Evolutionary conservation across 768 basidiomycete genomes (phyloP).

Genomic region (Pulveroboletus ravenelii): DNA sequence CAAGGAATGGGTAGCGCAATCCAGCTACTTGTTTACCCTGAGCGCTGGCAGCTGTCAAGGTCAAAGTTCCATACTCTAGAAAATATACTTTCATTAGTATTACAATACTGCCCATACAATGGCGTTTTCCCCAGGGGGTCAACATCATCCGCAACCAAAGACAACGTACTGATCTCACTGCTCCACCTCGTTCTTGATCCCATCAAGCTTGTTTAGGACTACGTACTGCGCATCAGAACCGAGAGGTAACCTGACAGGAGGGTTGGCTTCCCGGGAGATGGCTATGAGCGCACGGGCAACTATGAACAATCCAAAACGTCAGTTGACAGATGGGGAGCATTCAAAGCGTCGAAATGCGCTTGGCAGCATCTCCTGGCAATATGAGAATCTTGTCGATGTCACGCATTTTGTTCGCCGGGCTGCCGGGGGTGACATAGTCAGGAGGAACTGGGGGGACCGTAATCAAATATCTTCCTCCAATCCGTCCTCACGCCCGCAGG

Average conservation of each 20-base stretch:
- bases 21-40: no score
- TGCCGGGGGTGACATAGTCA: conserved; percentile 12
- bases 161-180: conserved; percentile 9
- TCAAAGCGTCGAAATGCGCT: conserved; percentile 4
- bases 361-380: conserved; percentile 2
- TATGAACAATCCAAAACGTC: background rate
- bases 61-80: no score
- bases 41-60: no score
- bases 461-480: conserved; percentile 16
- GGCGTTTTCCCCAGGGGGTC: conserved; percentile 8
- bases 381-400: background rate
- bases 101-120: no score
- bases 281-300: conserved; percentile 14
- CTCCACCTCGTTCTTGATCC: conserved; percentile 4
- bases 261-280: conserved; percentile 16
- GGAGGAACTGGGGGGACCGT: conserved; percentile 11
- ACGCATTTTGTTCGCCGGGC: conserved; percentile 13
- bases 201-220: conserved; percentile 11
- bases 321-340: background rate
- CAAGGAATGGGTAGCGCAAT: no score
- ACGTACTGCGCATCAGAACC: conserved; percentile 18
- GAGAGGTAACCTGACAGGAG: conserved; percentile 20
- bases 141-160: conserved; percentile 19
- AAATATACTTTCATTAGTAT: no score
- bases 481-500: conserved; percentile 20